phyloP scores from a whole-genome alignment of 768 basidiomycete genomes.

The Mycena maculata region DNA sequence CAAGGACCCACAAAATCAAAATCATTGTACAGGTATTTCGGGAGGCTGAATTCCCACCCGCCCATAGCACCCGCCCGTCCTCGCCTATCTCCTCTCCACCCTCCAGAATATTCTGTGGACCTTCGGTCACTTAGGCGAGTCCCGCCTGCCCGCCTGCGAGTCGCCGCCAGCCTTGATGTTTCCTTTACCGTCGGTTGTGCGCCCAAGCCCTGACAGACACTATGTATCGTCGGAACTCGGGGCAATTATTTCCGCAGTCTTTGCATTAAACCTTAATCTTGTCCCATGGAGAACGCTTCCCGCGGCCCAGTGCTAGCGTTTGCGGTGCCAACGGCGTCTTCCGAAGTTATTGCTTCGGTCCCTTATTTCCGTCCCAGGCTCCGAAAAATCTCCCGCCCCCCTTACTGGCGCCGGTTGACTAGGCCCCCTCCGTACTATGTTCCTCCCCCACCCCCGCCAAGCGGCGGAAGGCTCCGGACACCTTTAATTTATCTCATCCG shows the following conservation, averaged over 20 bases:
- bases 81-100: too few species aligned
- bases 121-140: neutral
- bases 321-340: too few species aligned
- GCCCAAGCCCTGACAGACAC: neutral
- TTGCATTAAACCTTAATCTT: neutral
- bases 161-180: neutral
- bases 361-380: neutral
- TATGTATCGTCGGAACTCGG: neutral
- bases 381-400: too few species aligned
- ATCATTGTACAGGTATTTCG: neutral
- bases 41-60: neutral
- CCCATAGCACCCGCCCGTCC: neutral
- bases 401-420: too few species aligned
- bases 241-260: neutral
- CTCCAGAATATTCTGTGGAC: too few species aligned
- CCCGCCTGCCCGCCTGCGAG: neutral
- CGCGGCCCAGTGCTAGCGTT: neutral
- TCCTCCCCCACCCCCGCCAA: too few species aligned
- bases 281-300: neutral
- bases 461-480: too few species aligned
- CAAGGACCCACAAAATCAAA: neutral
- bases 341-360: neutral
- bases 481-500: too few species aligned
- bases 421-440: too few species aligned
- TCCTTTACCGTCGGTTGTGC: neutral